phyloP scores from a whole-genome alignment of 1,139 yeast genomes.

The Zygoascus hellenicus region DNA sequence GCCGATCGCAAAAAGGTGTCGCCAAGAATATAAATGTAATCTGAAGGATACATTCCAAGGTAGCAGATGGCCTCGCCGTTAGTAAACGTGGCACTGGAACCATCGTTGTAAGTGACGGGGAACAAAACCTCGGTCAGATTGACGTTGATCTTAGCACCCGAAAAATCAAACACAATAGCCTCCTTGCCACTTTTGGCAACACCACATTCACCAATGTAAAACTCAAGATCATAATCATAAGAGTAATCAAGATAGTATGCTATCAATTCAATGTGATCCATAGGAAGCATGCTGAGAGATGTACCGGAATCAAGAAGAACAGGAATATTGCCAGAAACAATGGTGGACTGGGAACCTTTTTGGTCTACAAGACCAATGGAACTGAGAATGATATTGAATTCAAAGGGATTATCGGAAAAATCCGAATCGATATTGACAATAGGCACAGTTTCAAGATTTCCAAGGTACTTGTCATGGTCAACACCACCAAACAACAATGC shows the following conservation, averaged over 20 bases:
- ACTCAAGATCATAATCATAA: slow-evolving; percentile 15
- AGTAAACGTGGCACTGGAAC: slow-evolving; percentile 17
- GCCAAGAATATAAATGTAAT: slow-evolving; percentile 44
- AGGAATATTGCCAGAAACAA: slow-evolving; percentile 13
- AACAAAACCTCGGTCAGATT: slow-evolving; percentile 24
- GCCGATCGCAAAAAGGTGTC: slow-evolving; percentile 69
- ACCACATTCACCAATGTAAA: slow-evolving; percentile 14
- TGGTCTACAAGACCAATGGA: slow-evolving; percentile 15
- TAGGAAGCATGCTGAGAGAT: slow-evolving; percentile 31
- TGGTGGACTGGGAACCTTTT: slow-evolving; percentile 10
- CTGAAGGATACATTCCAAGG: slow-evolving; percentile 21
- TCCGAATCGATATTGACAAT: slow-evolving; percentile 15
- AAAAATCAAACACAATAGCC: slow-evolving; percentile 26
- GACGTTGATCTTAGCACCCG: slow-evolving; percentile 29
- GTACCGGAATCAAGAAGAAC: slow-evolving; percentile 37
- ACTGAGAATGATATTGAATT: slow-evolving; percentile 19
- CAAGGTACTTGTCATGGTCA: slow-evolving; percentile 49
- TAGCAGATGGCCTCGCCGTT: slow-evolving; percentile 29
- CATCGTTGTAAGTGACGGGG: slow-evolving; percentile 17
- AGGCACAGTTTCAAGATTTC: slow-evolving; percentile 33
- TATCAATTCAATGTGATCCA: slow-evolving; percentile 18
- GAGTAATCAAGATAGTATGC: slow-evolving; percentile 25
- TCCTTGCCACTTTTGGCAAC: slow-evolving; percentile 10
- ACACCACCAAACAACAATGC: slow-evolving; percentile 55
- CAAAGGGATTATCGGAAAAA: slow-evolving; percentile 16